phyloP scores from a whole-genome alignment of 202 grass and related monocot species.

The Brachypodium distachyon region DNA sequence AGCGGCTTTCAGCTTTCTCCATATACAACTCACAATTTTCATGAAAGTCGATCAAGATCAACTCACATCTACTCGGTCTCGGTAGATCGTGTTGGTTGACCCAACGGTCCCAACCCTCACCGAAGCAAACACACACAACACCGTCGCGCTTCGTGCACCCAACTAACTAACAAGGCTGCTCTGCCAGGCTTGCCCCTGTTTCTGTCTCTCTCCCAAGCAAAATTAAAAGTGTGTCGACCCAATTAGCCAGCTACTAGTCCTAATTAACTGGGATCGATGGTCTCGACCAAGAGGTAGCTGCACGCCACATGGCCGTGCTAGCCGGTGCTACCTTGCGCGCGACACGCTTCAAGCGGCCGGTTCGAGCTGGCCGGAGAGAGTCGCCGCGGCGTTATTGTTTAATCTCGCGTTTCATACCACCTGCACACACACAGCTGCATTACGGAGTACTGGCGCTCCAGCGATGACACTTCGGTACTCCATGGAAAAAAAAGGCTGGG shows the following conservation, averaged over 20 bases:
- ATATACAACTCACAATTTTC: not conserved
- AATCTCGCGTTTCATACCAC: too few relatives aligned
- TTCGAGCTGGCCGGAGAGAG: not conserved
- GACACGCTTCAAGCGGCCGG: not conserved
- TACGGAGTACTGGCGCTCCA: not conserved
- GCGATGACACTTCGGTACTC: too few relatives aligned
- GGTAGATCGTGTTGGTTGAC: slow-evolving; percentile 21
- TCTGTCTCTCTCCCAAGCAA: not conserved
- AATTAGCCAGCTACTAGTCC: not conserved
- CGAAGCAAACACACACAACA: too few relatives aligned
- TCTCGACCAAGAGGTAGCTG: not conserved
- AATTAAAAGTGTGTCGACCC: too few relatives aligned
- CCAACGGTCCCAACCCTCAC: slow-evolving; percentile 24
- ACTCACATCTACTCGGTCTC: not conserved
- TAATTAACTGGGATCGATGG: not conserved
- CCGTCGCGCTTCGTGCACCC: slow-evolving; percentile 4
- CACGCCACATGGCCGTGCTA: slow-evolving; percentile 7
- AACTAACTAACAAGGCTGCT: not conserved
- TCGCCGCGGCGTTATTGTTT: not conserved
- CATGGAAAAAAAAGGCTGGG: too few relatives aligned
- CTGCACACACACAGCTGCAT: not conserved
- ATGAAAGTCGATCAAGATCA: too few relatives aligned
- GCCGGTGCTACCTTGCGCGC: not conserved
- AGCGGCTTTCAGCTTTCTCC: too few relatives aligned
- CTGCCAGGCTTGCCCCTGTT: not conserved